Conservation (phyloP, 2,329 filamentous ascomycete species). For the Byssothecium circinans region DNA sequence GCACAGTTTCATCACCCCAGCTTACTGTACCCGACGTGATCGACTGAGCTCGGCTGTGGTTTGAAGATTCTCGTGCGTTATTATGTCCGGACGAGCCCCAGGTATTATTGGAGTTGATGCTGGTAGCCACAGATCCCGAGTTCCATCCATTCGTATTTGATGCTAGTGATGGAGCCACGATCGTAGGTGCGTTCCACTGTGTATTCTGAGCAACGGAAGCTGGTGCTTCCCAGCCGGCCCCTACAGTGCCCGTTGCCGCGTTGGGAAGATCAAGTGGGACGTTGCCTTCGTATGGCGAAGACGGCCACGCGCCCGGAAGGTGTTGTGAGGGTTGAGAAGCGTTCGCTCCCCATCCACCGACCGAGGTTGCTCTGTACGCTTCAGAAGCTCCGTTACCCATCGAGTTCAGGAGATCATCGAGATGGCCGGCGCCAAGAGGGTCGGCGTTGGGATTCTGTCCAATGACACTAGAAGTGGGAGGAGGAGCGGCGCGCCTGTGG, state of each 20-base stretch:
- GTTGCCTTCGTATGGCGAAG: conserved; percentile 12
- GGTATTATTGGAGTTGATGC: conserved; percentile 16
- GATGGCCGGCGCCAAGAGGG: neutral
- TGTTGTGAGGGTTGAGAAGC: conserved; percentile 8
- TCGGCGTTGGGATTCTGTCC: neutral
- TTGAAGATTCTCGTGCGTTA: neutral
- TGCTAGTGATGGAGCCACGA: conserved; percentile 9
- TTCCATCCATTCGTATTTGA: conserved; percentile 16
- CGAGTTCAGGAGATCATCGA: neutral
- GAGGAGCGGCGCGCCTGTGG: neutral
- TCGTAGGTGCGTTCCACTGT: conserved; percentile 6
- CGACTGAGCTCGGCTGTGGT: neutral
- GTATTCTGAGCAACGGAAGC: neutral
- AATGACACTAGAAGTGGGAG: neutral
- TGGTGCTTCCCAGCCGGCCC: neutral
- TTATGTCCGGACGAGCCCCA: conserved; percentile 10
- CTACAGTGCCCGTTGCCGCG: neutral
- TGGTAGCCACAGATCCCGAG: neutral
- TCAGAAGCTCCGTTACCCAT: neutral
- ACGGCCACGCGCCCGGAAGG: conserved; percentile 30
- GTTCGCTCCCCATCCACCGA: neutral
- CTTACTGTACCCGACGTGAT: neutral
- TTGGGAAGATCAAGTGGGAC: neutral
- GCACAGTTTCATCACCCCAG: neutral
- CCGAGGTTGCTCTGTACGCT: neutral